Conservation (phyloP, 345 rosid genomes). For the Dimocarpus longan region DNA sequence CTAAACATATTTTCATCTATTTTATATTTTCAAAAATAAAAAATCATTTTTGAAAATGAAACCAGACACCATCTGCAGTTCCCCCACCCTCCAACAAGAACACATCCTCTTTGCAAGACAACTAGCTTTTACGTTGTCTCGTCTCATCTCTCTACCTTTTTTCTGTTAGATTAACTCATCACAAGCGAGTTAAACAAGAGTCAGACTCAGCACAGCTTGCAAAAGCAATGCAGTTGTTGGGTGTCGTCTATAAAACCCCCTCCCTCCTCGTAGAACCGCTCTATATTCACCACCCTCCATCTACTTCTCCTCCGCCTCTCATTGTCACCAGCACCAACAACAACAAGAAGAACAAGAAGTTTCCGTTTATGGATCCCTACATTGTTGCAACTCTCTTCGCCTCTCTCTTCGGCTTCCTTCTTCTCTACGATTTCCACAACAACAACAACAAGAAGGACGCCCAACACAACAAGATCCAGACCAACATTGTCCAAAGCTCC, state of each 20-base stretch:
- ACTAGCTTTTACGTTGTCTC: neutral
- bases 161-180: too few relatives aligned
- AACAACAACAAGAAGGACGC: neutral
- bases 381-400: constrained; percentile 35
- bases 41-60: too few relatives aligned
- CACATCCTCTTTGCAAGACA: too few relatives aligned
- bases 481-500: neutral
- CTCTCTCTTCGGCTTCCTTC: constrained; percentile 32
- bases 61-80: too few relatives aligned
- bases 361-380: constrained; percentile 17
- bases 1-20: too few relatives aligned
- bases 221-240: neutral
- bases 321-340: neutral
- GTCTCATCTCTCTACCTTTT: too few relatives aligned
- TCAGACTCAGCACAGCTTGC: neutral
- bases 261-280: neutral
- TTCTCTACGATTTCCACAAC: constrained; percentile 33
- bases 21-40: too few relatives aligned
- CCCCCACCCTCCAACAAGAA: too few relatives aligned
- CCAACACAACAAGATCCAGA: constrained; percentile 7
- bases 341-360: constrained; percentile 9
- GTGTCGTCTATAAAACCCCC: neutral
- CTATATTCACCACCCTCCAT: neutral
- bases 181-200: neutral
- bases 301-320: neutral